Conservation (phyloP, 495 filamentous ascomycete genomes). For the Umbilicaria muhlenbergii region DNA sequence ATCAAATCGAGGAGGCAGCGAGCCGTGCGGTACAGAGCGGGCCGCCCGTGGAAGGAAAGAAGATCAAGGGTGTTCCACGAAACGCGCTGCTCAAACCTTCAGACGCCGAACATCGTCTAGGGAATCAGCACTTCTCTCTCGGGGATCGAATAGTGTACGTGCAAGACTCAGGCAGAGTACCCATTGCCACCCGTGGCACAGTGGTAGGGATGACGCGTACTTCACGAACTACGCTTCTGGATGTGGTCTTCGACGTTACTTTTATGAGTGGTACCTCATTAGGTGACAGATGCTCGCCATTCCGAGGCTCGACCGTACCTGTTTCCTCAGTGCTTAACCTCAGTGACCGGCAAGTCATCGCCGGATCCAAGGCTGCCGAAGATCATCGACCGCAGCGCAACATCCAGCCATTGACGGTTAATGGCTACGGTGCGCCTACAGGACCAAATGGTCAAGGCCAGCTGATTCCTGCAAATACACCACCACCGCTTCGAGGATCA, state of each 20-base stretch:
- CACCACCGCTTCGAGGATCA: constrained; percentile 51
- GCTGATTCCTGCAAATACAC: constrained; percentile 49
- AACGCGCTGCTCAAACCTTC: constrained; percentile 76
- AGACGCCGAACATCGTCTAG: constrained; percentile 81
- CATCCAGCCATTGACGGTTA: constrained; percentile 39
- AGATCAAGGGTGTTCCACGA: constrained; percentile 63
- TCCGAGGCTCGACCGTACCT: constrained; percentile 87
- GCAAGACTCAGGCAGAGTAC: constrained; percentile 84
- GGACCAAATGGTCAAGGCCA: constrained; percentile 42
- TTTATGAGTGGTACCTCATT: constrained; percentile 95
- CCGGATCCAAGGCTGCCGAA: constrained; percentile 53
- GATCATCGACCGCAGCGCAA: constrained; percentile 36
- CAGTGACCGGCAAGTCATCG: constrained; percentile 63
- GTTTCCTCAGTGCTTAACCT: constrained; percentile 75
- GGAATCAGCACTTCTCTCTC: constrained; percentile 67
- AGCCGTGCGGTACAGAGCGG: constrained; percentile 37
- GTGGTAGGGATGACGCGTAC: constrained; percentile 85
- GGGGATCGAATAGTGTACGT: constrained; percentile 91
- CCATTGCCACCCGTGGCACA: constrained; percentile 81
- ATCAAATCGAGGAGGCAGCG: constrained; percentile 61
- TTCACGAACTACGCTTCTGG: constrained; percentile 61
- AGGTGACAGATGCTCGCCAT: constrained; percentile 79
- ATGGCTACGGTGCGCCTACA: constrained; percentile 41
- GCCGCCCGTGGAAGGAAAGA: constrained; percentile 34
- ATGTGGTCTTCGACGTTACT: constrained; percentile 81